A percentile compares a stretch with the other conserved stretches of the same genome.
phyloP scores from a whole-genome alignment of 2,329 filamentous ascomycete genomes.

The Venturia carpophila region DNA sequence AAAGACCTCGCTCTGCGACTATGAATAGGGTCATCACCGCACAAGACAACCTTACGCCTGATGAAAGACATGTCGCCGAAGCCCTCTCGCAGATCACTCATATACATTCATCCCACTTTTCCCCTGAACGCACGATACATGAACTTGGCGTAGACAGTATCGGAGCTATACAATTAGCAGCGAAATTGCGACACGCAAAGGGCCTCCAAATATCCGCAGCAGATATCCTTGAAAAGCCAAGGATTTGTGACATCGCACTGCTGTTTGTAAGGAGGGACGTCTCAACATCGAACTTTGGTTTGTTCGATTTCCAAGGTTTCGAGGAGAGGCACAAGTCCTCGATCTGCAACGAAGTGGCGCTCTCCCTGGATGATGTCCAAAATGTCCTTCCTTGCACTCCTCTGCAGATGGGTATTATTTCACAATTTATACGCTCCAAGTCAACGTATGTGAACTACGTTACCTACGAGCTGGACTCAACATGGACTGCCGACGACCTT shows the following conservation, averaged over 20 bases:
- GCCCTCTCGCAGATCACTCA: conserved; percentile 48
- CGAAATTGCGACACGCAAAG: conserved; percentile 50
- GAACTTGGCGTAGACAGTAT: conserved; percentile 89
- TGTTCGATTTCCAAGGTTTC: conserved; percentile 46
- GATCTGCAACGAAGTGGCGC: conserved; percentile 27
- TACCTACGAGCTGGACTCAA: conserved; percentile 42
- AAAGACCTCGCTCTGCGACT: not conserved
- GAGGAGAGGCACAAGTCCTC: conserved; percentile 35
- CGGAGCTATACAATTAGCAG: conserved; percentile 70
- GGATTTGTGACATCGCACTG: conserved; percentile 20
- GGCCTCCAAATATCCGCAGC: conserved; percentile 55
- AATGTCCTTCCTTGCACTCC: conserved; percentile 68
- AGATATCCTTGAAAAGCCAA: conserved; percentile 59
- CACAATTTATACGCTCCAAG: conserved; percentile 61
- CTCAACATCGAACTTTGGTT: not conserved
- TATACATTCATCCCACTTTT: conserved; percentile 39
- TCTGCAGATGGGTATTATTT: conserved; percentile 71
- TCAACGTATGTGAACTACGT: conserved; percentile 69
- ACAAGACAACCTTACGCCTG: not conserved
- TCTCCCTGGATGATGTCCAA: conserved; percentile 40
- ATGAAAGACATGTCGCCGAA: conserved; percentile 47
- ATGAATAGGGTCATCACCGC: not conserved
- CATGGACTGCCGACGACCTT: conserved; percentile 37
- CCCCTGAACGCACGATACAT: conserved; percentile 64
- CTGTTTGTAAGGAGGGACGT: conserved; percentile 17